Evolutionary conservation across 345 rosid species (phyloP), one percentile per base, ranked within the genome.

Genomic region (Pistacia vera): DNA sequence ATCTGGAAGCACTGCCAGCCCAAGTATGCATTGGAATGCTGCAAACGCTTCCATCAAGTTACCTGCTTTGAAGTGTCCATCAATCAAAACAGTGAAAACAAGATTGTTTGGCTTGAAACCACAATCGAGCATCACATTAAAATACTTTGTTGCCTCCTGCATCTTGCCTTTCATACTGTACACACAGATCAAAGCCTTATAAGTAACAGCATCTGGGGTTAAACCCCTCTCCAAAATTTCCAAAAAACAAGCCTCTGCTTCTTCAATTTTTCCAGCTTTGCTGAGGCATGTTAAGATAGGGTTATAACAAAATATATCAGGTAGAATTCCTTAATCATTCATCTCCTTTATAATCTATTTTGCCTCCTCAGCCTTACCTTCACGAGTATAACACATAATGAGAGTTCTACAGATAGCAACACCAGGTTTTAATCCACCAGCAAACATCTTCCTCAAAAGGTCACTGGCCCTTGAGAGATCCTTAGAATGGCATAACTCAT

Each of bases 301-400:
- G 71, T 76, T 84, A 52, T 84, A 81, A 75, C 85, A 84, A 57
- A 79, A 55, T 22, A 79, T 75, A 79, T 84, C 85, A 33, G 81
- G 81, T 9, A 30, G 20, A 60, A 76, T 54, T 30, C 81, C 74
- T 20, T 55, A 17, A 35, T 73, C 71, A 70, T 38, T 48, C 84
- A 84, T 79, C 30, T 33, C 49, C 17, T 76, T 46, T 38, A 81
- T 63, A 70, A 79, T 55, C 30, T 68, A 57, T 44, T 51, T 63
- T 38, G 85, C 84, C 55, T 77, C 85, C 41, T 76, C 72, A 36
- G 63, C 52, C 58, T 35, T 69, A 33, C 83, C 79, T 48, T 76
- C 60, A 48, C 58, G 41, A 11, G 64, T 69, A 25, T 60, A 48
- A 17, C 75, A 81, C 68, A 61, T 41, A n/a, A 84, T 73, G 5